A percentile compares a stretch with the other conserved stretches of the same genome.
Conservation (phyloP, 306 rosid species). For the Sesbania bispinosa region DNA sequence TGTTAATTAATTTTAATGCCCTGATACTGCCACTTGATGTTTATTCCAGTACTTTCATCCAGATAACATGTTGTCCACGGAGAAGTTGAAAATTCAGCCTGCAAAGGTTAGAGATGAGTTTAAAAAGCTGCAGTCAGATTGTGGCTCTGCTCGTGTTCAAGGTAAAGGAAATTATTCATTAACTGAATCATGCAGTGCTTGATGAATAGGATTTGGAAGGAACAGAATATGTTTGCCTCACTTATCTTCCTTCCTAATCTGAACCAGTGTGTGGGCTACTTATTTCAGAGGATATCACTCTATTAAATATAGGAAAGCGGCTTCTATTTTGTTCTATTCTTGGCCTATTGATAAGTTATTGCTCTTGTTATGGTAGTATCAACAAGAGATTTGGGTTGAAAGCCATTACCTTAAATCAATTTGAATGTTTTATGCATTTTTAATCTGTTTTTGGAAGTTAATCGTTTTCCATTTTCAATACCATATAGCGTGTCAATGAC, state of each 20-base stretch:
- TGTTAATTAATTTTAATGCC: not conserved
- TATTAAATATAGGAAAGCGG: too few species aligned
- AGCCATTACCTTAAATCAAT: too few species aligned
- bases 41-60: conserved; percentile 80
- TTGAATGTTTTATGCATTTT: too few species aligned
- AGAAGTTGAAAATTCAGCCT: conserved; percentile 77
- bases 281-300: too few species aligned
- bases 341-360: too few species aligned
- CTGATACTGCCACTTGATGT: conserved; percentile 25
- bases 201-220: not conserved
- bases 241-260: not conserved
- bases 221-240: not conserved
- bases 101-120: conserved; percentile 78
- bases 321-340: too few species aligned
- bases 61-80: conserved; percentile 85
- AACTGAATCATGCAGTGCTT: conserved; percentile 1
- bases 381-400: too few species aligned
- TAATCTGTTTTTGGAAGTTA: too few species aligned
- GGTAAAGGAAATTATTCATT: conserved; percentile 42
- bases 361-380: too few species aligned
- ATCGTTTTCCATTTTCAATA: too few species aligned
- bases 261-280: not conserved
- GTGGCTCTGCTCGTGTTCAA: conserved; percentile 97
- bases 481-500: too few species aligned
- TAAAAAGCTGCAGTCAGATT: conserved; percentile 88